Percentiles rank a stretch among this genome's conserved stretches.
Conservation (phyloP, 2,329 filamentous ascomycete genomes). For the Beauveria varroae region DNA sequence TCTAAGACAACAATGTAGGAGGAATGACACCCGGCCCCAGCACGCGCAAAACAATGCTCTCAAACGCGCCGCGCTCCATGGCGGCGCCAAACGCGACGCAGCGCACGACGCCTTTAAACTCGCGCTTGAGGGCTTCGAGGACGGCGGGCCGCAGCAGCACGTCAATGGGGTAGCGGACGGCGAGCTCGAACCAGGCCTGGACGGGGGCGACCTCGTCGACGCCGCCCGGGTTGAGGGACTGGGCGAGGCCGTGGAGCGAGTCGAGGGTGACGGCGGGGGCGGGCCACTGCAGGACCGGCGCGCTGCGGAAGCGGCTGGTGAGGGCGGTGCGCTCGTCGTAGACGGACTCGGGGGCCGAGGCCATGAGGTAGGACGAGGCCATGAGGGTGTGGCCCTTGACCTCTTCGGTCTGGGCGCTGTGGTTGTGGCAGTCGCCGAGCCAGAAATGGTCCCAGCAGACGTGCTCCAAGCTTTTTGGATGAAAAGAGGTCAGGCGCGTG, state of each 20-base stretch:
- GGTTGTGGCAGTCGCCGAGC: slow-evolving; percentile 30
- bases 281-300: slow-evolving; percentile 28
- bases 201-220: slow-evolving; percentile 39
- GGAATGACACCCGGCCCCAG: slow-evolving; percentile 18
- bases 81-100: slow-evolving; percentile 42
- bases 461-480: slow-evolving; percentile 40
- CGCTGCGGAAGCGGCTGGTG: slow-evolving; percentile 17
- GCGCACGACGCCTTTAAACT: slow-evolving; percentile 35
- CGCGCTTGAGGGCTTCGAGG: slow-evolving; percentile 31
- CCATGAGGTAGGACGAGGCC: slow-evolving; percentile 35
- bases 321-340: slow-evolving; percentile 22
- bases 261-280: slow-evolving; percentile 33
- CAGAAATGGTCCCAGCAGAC: slow-evolving; percentile 45
- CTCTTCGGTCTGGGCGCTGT: slow-evolving; percentile 23
- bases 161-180: slow-evolving; percentile 30
- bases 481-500: background rate
- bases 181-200: slow-evolving; percentile 49
- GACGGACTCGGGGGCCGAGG: slow-evolving; percentile 28
- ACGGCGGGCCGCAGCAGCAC: slow-evolving; percentile 27
- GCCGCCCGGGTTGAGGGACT: slow-evolving; percentile 33
- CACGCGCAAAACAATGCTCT: slow-evolving; percentile 36
- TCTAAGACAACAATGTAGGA: background rate
- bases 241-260: slow-evolving; percentile 37
- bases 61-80: slow-evolving; percentile 39
- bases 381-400: slow-evolving; percentile 36